A percentile compares a stretch with the other conserved stretches of the same genome.
Conservation (phyloP, 345 rosid genomes). For the Mercurialis annua region DNA sequence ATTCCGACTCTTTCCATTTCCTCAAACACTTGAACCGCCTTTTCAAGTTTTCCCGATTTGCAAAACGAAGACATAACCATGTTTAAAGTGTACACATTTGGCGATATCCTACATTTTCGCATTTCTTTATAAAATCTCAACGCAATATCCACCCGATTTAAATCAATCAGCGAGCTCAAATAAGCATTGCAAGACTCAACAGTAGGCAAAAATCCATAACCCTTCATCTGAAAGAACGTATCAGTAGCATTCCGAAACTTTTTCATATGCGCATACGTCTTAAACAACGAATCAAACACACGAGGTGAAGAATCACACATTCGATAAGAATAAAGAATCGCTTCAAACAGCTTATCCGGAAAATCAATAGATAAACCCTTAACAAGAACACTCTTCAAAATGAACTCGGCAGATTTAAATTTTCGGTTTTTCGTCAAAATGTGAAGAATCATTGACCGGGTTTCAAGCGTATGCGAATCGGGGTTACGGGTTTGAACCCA, state of each 20-base stretch:
- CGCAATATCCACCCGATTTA: conserved; percentile 57
- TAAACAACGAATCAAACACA: conserved; percentile 74
- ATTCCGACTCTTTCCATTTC: conserved; percentile 53
- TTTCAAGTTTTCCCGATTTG: conserved; percentile 57
- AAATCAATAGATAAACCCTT: conserved; percentile 32
- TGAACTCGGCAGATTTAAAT: conserved; percentile 65
- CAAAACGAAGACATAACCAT: conserved; percentile 64
- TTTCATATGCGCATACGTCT: conserved; percentile 60
- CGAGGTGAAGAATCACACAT: conserved; percentile 71
- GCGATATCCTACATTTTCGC: conserved; percentile 59
- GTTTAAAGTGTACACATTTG: conserved; percentile 69
- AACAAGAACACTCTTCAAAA: conserved; percentile 38
- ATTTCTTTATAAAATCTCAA: conserved; percentile 63
- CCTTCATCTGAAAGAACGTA: conserved; percentile 58
- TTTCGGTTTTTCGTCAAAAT: conserved; percentile 59
- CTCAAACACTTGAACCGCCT: conserved; percentile 51
- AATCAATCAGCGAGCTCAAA: conserved; percentile 60
- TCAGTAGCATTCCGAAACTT: conserved; percentile 66
- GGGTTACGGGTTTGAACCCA: conserved; percentile 53
- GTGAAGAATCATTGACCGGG: conserved; percentile 61
- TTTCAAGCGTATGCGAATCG: conserved; percentile 48
- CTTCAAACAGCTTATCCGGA: conserved; percentile 58
- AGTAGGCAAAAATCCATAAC: conserved; percentile 59
- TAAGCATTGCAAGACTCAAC: conserved; percentile 80
- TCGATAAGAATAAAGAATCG: conserved; percentile 54